Percentiles rank a stretch among this genome's conserved stretches.
Conservation (phyloP, 371 early-diverging fungal genomes). For the Pancytospora epiphaga region DNA sequence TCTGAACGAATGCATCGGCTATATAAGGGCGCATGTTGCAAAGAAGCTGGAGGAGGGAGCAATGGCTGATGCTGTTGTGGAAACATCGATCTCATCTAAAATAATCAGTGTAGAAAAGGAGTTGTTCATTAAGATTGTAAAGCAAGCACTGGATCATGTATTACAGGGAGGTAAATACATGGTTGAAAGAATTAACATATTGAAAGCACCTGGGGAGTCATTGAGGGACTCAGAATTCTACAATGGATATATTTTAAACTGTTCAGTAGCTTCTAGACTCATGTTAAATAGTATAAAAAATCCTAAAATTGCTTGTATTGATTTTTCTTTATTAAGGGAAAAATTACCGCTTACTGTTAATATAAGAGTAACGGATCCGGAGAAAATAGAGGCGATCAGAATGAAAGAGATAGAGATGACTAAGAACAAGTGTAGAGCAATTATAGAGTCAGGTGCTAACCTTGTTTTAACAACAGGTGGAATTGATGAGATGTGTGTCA, state of each 20-base stretch:
- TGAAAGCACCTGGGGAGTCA: conserved; percentile 93
- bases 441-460: conserved; percentile 85
- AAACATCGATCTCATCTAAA: conserved; percentile 94
- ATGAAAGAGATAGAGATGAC: conserved; percentile 86
- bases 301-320: conserved; percentile 90
- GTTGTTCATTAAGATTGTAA: conserved; percentile 86
- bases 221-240: conserved; percentile 78
- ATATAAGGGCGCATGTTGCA: conserved; percentile 81
- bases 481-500: conserved; percentile 92
- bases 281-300: conserved; percentile 60
- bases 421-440: conserved; percentile 81
- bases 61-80: conserved; percentile 81
- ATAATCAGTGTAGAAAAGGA: conserved; percentile 79
- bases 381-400: conserved; percentile 89
- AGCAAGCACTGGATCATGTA: conserved; percentile 82
- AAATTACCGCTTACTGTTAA: conserved; percentile 92
- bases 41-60: conserved; percentile 62
- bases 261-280: conserved; percentile 74
- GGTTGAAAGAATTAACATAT: conserved; percentile 87
- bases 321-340: conserved; percentile 96
- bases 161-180: conserved; percentile 74
- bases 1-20: conserved; percentile 90
- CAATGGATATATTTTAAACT: conserved; percentile 90
- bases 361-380: conserved; percentile 89
- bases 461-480: conserved; percentile 96